Evolutionary conservation across 2,329 filamentous ascomycete species (phyloP).

Genomic region (Xylogone sp.): DNA sequence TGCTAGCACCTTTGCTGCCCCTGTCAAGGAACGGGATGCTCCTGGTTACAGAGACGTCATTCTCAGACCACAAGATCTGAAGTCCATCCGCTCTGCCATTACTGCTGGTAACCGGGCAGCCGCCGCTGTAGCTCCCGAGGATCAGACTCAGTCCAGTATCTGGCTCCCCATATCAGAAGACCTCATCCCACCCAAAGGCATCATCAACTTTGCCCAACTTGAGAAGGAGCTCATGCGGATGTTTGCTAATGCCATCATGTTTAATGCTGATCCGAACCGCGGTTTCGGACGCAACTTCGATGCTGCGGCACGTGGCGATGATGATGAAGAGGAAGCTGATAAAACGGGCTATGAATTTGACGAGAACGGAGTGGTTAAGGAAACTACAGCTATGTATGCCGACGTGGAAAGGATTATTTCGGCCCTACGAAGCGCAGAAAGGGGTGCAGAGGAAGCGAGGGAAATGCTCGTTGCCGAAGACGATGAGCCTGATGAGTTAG

Average conservation of each 20-base stretch:
- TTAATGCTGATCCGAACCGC: slow-evolving; percentile 78
- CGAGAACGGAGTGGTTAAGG: slow-evolving; percentile 83
- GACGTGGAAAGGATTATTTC: slow-evolving; percentile 63
- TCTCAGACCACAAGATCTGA: slow-evolving; percentile 71
- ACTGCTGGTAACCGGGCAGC: slow-evolving; percentile 67
- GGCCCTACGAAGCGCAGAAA: slow-evolving; percentile 24
- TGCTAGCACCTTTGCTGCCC: slow-evolving; percentile 75
- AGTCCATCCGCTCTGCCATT: slow-evolving; percentile 72
- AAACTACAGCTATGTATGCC: slow-evolving; percentile 84
- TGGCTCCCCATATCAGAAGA: slow-evolving; percentile 71
- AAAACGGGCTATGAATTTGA: slow-evolving; percentile 59
- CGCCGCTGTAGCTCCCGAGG: slow-evolving; percentile 58
- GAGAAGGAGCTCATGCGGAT: slow-evolving; percentile 93
- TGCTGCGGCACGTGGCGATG: slow-evolving; percentile 5
- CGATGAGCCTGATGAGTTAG: slow-evolving; percentile 21
- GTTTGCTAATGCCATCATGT: slow-evolving; percentile 99
- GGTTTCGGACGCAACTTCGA: slow-evolving; percentile 61
- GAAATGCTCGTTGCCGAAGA: slow-evolving; percentile 11
- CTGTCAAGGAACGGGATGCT: slow-evolving; percentile 70
- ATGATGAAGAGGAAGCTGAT: slow-evolving; percentile 37
- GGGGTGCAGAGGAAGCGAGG: slow-evolving; percentile 21
- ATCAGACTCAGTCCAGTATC: slow-evolving; percentile 51
- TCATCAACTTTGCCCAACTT: slow-evolving; percentile 89
- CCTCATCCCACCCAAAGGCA: slow-evolving; percentile 78
- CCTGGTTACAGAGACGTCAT: slow-evolving; percentile 74